Evolutionary conservation across 225 moss, liverwort and hornwort genomes (phyloP).

Genomic region (Antitrichia curtipendula): DNA sequence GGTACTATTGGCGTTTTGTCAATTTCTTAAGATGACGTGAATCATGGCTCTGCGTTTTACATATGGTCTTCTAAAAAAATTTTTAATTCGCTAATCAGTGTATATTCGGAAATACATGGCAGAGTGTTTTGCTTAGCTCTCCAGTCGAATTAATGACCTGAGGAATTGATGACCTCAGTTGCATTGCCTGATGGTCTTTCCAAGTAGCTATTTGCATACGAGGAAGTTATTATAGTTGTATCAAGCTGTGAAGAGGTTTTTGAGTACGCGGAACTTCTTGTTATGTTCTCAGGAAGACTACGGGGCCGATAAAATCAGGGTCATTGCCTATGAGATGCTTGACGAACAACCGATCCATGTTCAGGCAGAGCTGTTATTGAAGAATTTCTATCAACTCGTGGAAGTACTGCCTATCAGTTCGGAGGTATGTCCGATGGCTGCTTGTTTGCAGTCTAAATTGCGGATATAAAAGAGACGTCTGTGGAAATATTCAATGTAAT

Average conservation of each 20-base stretch:
- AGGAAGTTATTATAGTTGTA: neutral
- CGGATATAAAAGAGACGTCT: neutral
- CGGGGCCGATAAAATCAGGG: conserved; percentile 1
- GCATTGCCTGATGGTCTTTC: neutral
- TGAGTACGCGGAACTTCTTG: neutral
- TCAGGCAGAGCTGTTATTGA: conserved; percentile 20
- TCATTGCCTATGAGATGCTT: conserved; percentile 21
- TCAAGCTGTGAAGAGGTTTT: neutral
- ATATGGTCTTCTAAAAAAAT: neutral
- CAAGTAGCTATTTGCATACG: neutral
- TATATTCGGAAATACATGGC: neutral
- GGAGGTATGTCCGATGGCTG: conserved; percentile 1
- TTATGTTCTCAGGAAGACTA: conserved; percentile 41
- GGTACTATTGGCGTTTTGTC: neutral
- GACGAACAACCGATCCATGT: conserved; percentile 17
- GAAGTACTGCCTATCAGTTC: conserved; percentile 3
- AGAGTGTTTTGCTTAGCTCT: neutral
- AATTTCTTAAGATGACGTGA: neutral
- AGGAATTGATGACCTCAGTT: neutral
- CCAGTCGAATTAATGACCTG: neutral
- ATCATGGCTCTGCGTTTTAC: neutral
- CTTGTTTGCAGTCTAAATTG: neutral
- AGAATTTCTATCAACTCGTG: conserved; percentile 25
- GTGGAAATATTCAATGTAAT: neutral
- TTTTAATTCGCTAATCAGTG: neutral